Base-by-base conservation (phyloP, 2,329 filamentous ascomycete species). In the Coniochaeta sp. region DNA sequence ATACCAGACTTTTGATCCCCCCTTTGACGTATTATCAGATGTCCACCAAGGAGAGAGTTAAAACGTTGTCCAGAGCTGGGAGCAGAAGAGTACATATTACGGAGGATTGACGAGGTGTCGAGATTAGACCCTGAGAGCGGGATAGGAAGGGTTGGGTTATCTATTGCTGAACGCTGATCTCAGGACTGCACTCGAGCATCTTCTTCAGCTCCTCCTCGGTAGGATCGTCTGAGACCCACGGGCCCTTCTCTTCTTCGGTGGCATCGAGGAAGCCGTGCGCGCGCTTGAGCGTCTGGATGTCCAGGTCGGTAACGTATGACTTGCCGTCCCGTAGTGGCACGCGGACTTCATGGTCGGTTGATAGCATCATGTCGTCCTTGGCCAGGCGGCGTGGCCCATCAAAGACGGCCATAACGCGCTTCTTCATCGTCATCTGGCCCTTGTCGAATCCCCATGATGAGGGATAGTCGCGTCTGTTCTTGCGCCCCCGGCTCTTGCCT, bases 311-410 rank as follows among this genome's bases (percentile, higher is more conserved):
- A 43, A 97, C 88, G 71, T 96, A 98, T 1, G 85, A 82, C 69
- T 89, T 86, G 69, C 85, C 85, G 70, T 91, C 89, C 26, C 84
- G 84, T 19, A 97, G 81, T 73, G 87, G 87, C 73, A 96, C 81
- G 70, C 93, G 91, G 40, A 98, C 91, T 76, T 99, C 95, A 69
- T 95, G 93, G 68, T 96, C 92, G 17, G 90, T 92, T 67, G 93
- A 91, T 57, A 99, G 87, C 92, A 97, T 96, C 91, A 98, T 95
- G 76, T 99, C 95, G 71, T 99, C 95, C 79, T 98, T 98, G 84
- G 90, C 95, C 57, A 99, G 82, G 47, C 93, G 87, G 59, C 93
- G 87, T 17, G 83, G 83, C 0, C 95, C 95, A 70, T 98, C 92
- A 69, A 96, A 99, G 22, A 96, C 90, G 64, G 91, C 91, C 69